These are phyloP conservation scores for Oryza coarctata DNA, from an alignment of 176 grass and related monocot species.

Conservation along the genomic window DNA sequence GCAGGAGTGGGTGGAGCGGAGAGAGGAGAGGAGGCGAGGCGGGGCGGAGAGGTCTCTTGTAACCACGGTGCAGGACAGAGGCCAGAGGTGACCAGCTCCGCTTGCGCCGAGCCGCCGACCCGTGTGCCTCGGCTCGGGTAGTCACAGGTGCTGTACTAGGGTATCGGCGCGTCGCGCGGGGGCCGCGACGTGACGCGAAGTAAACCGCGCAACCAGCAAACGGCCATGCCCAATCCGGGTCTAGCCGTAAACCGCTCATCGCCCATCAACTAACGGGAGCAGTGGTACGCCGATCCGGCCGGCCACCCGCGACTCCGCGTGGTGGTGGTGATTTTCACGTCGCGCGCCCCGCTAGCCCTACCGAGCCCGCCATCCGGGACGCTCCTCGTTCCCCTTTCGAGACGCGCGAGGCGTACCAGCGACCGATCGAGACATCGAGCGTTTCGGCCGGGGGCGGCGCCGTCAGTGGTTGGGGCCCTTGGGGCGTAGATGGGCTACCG, in stretches of 20 bases:
- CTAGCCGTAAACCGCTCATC: no score
- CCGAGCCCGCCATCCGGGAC: neutral
- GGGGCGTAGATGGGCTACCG: neutral
- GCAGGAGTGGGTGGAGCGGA: conserved; percentile 36
- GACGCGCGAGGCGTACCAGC: neutral
- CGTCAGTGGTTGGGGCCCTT: neutral
- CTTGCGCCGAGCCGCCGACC: conserved; percentile 31
- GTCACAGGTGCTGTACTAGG: neutral
- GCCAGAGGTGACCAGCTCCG: conserved; percentile 38
- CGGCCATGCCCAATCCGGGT: no score
- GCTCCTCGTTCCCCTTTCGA: neutral
- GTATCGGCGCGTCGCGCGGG: conserved; percentile 14
- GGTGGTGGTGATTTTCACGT: neutral
- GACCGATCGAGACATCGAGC: neutral
- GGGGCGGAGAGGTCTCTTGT: conserved; percentile 35
- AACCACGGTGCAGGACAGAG: conserved; percentile 21
- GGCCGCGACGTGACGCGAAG: no score
- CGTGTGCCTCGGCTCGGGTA: neutral
- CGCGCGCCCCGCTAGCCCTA: no score
- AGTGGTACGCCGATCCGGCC: neutral
- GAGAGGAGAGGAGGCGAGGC: conserved; percentile 8
- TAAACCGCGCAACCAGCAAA: no score
- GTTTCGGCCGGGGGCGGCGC: neutral
- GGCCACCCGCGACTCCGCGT: neutral
- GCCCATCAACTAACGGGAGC: neutral